Conservation (phyloP, 805 yeast species). For the Spencermartinsiella europaea region DNA sequence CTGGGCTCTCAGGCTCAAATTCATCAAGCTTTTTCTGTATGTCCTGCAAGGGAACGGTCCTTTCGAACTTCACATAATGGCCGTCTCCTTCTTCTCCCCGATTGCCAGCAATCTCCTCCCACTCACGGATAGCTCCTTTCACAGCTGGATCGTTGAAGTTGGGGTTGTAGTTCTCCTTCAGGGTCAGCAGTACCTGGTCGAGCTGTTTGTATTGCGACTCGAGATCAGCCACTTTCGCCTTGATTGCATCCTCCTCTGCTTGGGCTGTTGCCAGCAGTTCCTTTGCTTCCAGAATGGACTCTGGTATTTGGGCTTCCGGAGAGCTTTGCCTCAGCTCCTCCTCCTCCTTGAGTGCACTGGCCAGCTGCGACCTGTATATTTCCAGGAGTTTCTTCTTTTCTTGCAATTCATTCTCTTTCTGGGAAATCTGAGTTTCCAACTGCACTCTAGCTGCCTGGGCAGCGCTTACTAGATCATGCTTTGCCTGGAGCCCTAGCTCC, state of each 20-base stretch:
- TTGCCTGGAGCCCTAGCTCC: constrained; percentile 34
- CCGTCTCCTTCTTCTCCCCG: constrained; percentile 14
- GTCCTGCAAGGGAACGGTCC: background rate
- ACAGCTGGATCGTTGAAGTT: constrained; percentile 86
- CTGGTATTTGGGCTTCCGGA: constrained; percentile 5
- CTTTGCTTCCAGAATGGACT: constrained; percentile 14
- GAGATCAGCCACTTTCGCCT: background rate
- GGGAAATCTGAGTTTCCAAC: constrained; percentile 18
- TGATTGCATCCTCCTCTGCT: constrained; percentile 2
- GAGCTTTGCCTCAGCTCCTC: background rate
- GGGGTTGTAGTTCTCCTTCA: constrained; percentile 64
- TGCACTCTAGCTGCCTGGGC: constrained; percentile 25
- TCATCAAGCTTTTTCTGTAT: constrained; percentile 7
- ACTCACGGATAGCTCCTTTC: constrained; percentile 55
- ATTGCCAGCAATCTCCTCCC: constrained; percentile 28
- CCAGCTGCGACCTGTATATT: constrained; percentile 29
- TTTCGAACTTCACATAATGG: background rate
- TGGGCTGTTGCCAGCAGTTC: background rate
- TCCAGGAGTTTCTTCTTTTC: constrained; percentile 15
- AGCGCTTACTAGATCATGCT: constrained; percentile 29
- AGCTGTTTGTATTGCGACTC: constrained; percentile 5
- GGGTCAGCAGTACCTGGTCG: constrained; percentile 32
- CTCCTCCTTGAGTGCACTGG: constrained; percentile 24
- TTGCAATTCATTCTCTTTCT: constrained; percentile 23
- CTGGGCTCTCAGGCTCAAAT: constrained; percentile 5